phyloP scores from a whole-genome alignment of 495 filamentous ascomycete genomes.

The Aspergillus conjunctus region DNA sequence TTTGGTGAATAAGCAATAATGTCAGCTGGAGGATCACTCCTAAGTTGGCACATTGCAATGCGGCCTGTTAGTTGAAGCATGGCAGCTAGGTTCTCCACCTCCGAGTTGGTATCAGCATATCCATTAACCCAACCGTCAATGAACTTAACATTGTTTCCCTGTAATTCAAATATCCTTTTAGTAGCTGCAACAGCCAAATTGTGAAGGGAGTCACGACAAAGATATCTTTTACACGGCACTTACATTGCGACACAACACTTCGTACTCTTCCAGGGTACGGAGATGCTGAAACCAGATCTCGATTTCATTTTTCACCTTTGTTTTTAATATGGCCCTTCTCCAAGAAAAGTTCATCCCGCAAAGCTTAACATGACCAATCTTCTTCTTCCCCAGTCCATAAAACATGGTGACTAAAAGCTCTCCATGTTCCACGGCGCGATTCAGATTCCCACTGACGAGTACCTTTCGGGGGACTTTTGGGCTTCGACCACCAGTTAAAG shows the following conservation, averaged over 20 bases:
- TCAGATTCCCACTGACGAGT: not conserved
- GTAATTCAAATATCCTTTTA: constrained; percentile 1
- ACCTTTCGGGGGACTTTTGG: constrained; percentile 15
- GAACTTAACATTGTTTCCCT: constrained; percentile 10
- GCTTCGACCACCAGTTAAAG: not conserved
- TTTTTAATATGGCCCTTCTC: constrained; percentile 28
- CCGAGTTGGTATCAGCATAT: constrained; percentile 36
- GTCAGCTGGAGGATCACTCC: constrained; percentile 10
- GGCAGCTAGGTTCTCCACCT: constrained; percentile 32
- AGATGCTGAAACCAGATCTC: constrained; percentile 46
- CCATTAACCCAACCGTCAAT: constrained; percentile 42
- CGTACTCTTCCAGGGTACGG: constrained; percentile 40
- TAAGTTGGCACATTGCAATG: constrained; percentile 32
- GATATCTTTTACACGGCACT: constrained; percentile 17
- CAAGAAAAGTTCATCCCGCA: constrained; percentile 32
- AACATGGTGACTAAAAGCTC: constrained; percentile 34
- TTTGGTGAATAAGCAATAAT: constrained; percentile 35
- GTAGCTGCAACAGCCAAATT: constrained; percentile 10
- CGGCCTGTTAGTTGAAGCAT: constrained; percentile 28
- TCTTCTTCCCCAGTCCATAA: constrained; percentile 39
- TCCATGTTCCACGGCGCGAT: constrained; percentile 24
- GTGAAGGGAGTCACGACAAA: not conserved
- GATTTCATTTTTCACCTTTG: constrained; percentile 27
- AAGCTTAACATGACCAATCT: constrained; percentile 42
- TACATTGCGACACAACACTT: constrained; percentile 33